These are phyloP conservation scores for Gentiana dahurica DNA, from an alignment of 257 asterid genomes.

Conservation along the genomic window DNA sequence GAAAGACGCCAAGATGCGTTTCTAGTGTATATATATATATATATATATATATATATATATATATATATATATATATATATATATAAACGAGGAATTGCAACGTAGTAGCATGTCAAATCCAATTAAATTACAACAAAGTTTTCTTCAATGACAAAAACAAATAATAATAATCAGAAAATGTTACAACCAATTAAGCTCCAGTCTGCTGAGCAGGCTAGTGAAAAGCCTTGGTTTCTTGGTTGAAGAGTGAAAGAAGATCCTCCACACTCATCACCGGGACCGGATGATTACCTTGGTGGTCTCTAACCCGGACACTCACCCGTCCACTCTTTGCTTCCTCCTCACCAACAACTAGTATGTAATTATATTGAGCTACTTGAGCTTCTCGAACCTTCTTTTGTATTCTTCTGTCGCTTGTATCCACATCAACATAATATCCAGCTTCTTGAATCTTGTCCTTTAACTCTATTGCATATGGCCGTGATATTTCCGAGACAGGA, in stretches of 20 bases:
- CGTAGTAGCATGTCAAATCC: too few relatives aligned
- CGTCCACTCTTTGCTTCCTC: slow-evolving; percentile 69
- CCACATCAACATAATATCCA: slow-evolving; percentile 84
- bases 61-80: too few relatives aligned
- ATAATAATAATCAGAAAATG: too few relatives aligned
- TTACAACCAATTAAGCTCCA: too few relatives aligned
- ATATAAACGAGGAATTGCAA: too few relatives aligned
- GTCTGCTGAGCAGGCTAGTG: slow-evolving; percentile 18
- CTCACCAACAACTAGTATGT: slow-evolving; percentile 94
- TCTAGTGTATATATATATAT: too few relatives aligned
- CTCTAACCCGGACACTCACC: slow-evolving; percentile 80
- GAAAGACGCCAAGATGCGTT: too few relatives aligned
- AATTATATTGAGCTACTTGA: slow-evolving; percentile 88
- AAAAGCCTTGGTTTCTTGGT: slow-evolving; percentile 42
- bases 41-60: too few relatives aligned
- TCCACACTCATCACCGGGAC: slow-evolving; percentile 35
- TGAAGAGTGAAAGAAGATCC: slow-evolving; percentile 49
- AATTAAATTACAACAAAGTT: too few relatives aligned
- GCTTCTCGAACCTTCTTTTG: slow-evolving; percentile 97
- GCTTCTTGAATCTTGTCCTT: slow-evolving; percentile 61
- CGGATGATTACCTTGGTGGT: slow-evolving; percentile 16
- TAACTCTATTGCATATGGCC: too few relatives aligned
- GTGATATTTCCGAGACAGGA: too few relatives aligned
- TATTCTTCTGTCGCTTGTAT: slow-evolving; percentile 76
- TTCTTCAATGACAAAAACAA: too few relatives aligned